Base-by-base conservation (phyloP, 2,329 filamentous ascomycete species). In the Tolypocladium capitatum region DNA sequence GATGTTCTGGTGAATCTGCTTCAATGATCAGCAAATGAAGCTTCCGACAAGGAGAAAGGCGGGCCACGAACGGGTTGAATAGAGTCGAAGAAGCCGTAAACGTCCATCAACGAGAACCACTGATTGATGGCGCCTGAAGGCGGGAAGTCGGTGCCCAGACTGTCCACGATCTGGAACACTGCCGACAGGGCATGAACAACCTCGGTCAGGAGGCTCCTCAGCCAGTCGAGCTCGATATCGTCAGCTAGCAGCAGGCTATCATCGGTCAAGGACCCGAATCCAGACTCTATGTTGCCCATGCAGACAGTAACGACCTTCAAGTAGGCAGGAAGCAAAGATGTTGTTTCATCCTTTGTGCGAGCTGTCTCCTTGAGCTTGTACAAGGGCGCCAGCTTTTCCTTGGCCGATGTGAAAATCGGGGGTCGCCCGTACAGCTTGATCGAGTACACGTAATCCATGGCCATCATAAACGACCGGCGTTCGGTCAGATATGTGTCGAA, bases 51-150 rank as follows among this genome's bases (percentile, higher is more conserved):
- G 3, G 27, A 10, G 20, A 43, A 5, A 18, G 31, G 5, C 24
- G 18, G 2, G 30, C 24, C 20, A 59, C 62, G 35, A 48, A 66
- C 60, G 27, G 66, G 63, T 48, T 68, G 66, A 43, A 90, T 70
- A 10, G 72, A 69, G 49, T 83, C 77, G 53, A 96, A 75, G 59
- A 94, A 95, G 45, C 67, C 69, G 57, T 78, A 81, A 14, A 77
- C 70, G 38, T 75, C 70, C 72, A 90, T 81, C 45, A 90, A 67
- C n/a, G 74, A 68, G 56, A 90, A 88, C 88, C 88, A 94, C 53
- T 77, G 72, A 35, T 78, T 68, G 18, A 89, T 71, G 7, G 81
- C 63, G 14, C 74, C 68, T 18, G 77, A 72, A 16, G 79, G 70
- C 13, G 80, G 71, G 55, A 86, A 76, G 43, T 71, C 64, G 18